Evolutionary conservation across 2,329 filamentous ascomycete genomes (phyloP).

Genomic region (Cercospora sojina): DNA sequence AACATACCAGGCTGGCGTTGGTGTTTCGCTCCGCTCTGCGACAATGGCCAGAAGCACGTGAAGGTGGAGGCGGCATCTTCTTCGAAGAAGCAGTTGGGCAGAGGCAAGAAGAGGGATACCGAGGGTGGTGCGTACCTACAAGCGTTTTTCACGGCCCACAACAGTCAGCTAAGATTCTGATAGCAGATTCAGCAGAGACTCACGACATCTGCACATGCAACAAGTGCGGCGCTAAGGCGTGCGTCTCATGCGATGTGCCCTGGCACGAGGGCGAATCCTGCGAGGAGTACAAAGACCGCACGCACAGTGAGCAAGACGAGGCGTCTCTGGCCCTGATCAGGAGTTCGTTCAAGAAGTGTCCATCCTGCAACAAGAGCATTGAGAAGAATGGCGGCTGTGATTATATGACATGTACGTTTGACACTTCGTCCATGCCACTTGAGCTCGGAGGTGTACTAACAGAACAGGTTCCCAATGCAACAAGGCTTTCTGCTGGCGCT

Average conservation of each 20-base stretch:
- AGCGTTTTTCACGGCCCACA: neutral
- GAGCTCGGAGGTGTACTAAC: neutral
- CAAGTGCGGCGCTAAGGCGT: constrained; percentile 33
- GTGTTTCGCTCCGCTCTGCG: constrained; percentile 53
- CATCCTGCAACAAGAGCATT: constrained; percentile 32
- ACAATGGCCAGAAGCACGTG: constrained; percentile 50
- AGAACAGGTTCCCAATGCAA: constrained; percentile 27
- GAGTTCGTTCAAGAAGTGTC: constrained; percentile 33
- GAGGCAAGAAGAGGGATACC: constrained; percentile 5
- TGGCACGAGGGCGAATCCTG: constrained; percentile 38
- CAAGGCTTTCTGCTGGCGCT: constrained; percentile 36
- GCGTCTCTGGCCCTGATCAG: constrained; percentile 27
- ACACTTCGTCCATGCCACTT: neutral
- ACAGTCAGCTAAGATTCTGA: neutral
- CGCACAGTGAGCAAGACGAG: constrained; percentile 31
- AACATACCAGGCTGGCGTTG: constrained; percentile 48
- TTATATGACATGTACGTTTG: constrained; percentile 28
- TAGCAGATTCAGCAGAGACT: neutral
- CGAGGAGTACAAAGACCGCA: constrained; percentile 36
- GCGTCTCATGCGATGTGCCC: constrained; percentile 34
- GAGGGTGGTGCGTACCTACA: neutral
- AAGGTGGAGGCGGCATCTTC: neutral
- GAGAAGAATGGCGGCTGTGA: constrained; percentile 38
- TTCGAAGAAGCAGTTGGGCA: constrained; percentile 6
- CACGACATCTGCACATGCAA: constrained; percentile 36